Base-by-base conservation (phyloP, 306 rosid genomes). In the Vachellia pachyceras region DNA sequence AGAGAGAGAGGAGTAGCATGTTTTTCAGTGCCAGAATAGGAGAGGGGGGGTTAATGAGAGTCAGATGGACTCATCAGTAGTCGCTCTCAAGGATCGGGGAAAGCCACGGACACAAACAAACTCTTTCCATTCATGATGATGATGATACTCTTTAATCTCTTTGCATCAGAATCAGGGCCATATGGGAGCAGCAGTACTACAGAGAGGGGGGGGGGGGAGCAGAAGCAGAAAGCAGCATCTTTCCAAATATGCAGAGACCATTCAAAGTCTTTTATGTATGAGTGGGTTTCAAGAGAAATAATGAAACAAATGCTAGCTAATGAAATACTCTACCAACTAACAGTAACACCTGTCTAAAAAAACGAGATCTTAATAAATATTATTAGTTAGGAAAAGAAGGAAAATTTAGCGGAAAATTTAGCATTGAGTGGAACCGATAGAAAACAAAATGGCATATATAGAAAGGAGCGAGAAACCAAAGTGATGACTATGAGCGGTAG, bases 11-110 rank as follows among this genome's bases (percentile, higher is more conserved):
- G 10, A 54, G 72, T 55, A 54, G 54, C 98, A 92, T 92, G 93
- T 82, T 92, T 91, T 94, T 94, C 98, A 92, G 98, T 90, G 97
- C 96, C 98, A 88, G 76, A 52, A 87, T 80, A 82, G 86, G 76
- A 80, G 84, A 79, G 78, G 83, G 78, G 83, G 78, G 78, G 88
- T 85, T 86, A 86, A 90, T 90, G 90, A 87, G 90, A 89, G 85
- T 36, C 76, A 85, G 86, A 85, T 82, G 46, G 85, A 41, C 74
- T 82, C 97, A 90, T 82, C 97, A 90, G 75, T 84, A 84, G 96
- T 93, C 94, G 17, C 91, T 90, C 85, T 90, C 98, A 86, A 84
- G 42, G 85, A 83, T 75, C 58, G 44, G 52, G 57, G 64, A 81
- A 72, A 60, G 69, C 69, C 76, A 73, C 83, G 88, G 88, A 85